These are phyloP conservation scores for Prunella vulgaris DNA, from an alignment of 257 asterid species.

Conservation along the genomic window DNA sequence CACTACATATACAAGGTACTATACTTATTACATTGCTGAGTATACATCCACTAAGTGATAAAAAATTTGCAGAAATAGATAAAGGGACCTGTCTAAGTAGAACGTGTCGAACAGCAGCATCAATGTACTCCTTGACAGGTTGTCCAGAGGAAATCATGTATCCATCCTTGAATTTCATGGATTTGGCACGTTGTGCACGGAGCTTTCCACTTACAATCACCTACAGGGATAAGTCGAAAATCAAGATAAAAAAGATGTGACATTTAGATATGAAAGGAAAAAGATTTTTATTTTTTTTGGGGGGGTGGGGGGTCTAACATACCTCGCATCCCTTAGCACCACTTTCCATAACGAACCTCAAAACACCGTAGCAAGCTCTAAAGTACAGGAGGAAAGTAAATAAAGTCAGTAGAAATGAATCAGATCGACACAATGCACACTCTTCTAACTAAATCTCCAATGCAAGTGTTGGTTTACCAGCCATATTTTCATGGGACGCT, in stretches of 20 bases:
- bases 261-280: background rate
- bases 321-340: constrained; percentile 45
- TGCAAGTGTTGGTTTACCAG: background rate
- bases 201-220: constrained; percentile 39
- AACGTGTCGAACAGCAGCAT: constrained; percentile 38
- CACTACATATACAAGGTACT: background rate
- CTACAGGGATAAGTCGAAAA: background rate
- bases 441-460: background rate
- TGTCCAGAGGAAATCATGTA: constrained; percentile 41
- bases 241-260: background rate
- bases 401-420: constrained; percentile 1
- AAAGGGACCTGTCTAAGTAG: constrained; percentile 33
- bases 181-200: constrained; percentile 37
- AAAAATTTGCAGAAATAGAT: background rate
- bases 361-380: constrained; percentile 40
- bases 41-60: background rate
- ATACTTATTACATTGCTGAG: background rate
- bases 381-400: background rate
- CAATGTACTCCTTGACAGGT: constrained; percentile 38
- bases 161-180: constrained; percentile 38
- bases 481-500: background rate
- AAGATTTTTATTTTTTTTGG: background rate
- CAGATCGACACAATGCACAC: background rate
- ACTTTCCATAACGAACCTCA: constrained; percentile 39
- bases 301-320: background rate